Evolutionary conservation across 495 filamentous ascomycete species (phyloP), one percentile per base, ranked within the genome.

Genomic region (Talaromyces wortmannii): DNA sequence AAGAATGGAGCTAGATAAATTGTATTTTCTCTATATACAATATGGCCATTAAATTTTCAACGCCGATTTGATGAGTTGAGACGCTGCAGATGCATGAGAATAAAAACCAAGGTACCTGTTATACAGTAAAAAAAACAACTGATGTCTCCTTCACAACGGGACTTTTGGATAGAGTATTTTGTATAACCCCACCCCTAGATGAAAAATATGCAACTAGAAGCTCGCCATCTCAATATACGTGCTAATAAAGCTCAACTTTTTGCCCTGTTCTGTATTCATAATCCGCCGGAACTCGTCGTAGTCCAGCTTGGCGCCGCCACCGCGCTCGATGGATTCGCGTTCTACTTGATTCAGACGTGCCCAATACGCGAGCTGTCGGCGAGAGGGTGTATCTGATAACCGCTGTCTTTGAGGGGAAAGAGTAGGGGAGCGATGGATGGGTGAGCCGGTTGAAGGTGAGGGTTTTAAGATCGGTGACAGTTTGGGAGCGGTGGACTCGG

Each of bases 181-280:
- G 36, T 10, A 13, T 13, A 40, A 13, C 8, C 13, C 36, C 8
- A 8, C 13, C 8, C 36, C 5, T 13, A 12, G 13, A 40, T 40
- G 36, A 8, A 40, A 13, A 40, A 40, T 13, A 40, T 10, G 2
- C 8, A 17, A 46, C 56, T 61, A 85, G 56, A 84, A 83, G 61
- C 75, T 81, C 52, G 79, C 83, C 77, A 92, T 88, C 66, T 94
- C 89, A 63, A 92, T 90, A 90, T 90, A 95, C 53, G 78, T 86
- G 15, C 85, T 87, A 32, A 94, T 74, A 69, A 92, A 94, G 50
- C 85, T 86, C 54, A 95, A 76, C 23, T 78, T 71, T 43, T 74
- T 70, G 33, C 85, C 84, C 47, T 83, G 80, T 49, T 80, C 77
- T 13, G 76, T 76, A 51, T 78, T 81, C 75, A 92, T 89, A 42